Evolutionary conservation across 1,284 basidiomycete species (phyloP).

Genomic region (Somion occarium): DNA sequence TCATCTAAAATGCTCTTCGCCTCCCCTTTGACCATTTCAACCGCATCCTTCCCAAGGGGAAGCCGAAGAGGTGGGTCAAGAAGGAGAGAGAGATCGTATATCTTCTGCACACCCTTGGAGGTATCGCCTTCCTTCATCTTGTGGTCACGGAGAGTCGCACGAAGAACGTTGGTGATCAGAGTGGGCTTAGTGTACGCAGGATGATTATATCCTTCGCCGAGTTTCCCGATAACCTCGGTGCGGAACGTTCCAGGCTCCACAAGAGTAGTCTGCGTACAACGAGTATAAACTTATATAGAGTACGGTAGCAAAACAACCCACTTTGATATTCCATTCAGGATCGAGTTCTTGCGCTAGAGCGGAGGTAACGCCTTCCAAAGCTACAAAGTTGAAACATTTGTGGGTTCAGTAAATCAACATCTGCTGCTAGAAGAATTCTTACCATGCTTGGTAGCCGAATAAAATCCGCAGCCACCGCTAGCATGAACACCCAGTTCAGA

Average conservation of each 20-base stretch:
- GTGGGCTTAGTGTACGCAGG: conserved; percentile 8
- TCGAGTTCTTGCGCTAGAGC: conserved; percentile 29
- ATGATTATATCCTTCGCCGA: not conserved
- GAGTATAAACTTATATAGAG: too few species aligned
- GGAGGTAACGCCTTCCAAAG: conserved; percentile 31
- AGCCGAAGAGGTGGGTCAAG: conserved; percentile 6
- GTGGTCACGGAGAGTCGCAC: not conserved
- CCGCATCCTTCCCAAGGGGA: conserved; percentile 1
- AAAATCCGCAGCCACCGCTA: conserved; percentile 22
- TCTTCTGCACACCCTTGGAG: conserved; percentile 6
- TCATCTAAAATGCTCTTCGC: not conserved
- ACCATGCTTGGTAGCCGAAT: conserved; percentile 28
- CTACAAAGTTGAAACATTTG: conserved; percentile 14
- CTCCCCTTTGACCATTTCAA: not conserved
- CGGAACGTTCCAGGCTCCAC: conserved; percentile 7
- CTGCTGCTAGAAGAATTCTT: not conserved
- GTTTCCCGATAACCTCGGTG: not conserved
- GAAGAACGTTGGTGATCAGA: not conserved
- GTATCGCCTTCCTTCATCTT: not conserved
- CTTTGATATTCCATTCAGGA: conserved; percentile 39
- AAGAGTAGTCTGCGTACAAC: too few species aligned
- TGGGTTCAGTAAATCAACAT: not conserved
- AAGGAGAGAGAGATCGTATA: conserved; percentile 9
- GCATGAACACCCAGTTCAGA: conserved; percentile 24
- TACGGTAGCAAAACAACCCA: too few species aligned